Evolutionary conservation across 139 green algal genomes (phyloP).

Genomic region (Asterochloris sp.): DNA sequence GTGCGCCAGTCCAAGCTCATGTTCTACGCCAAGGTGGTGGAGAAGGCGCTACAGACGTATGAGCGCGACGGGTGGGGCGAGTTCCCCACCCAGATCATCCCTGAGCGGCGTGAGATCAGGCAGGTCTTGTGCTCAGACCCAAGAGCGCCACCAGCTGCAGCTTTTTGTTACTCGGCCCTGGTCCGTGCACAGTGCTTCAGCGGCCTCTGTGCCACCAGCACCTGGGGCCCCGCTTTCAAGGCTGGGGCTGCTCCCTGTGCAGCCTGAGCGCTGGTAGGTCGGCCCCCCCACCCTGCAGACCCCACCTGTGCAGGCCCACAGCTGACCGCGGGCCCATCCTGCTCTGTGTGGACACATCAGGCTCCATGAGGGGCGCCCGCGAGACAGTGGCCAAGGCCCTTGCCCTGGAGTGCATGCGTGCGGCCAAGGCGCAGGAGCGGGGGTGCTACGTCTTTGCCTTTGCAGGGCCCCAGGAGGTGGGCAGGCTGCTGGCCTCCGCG

Average conservation of each 20-base stretch:
- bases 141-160: too few species aligned
- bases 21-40: constrained; percentile 78
- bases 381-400: constrained; percentile 87
- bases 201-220: too few species aligned
- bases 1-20: constrained; percentile 80
- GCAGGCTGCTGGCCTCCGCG: background rate
- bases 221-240: too few species aligned
- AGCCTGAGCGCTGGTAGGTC: too few species aligned
- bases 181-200: too few species aligned
- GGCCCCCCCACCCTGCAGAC: too few species aligned
- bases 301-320: constrained; percentile 31
- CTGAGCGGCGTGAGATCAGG: constrained; percentile 68
- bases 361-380: constrained; percentile 58
- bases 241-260: too few species aligned
- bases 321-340: constrained; percentile 84
- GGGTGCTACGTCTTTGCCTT: constrained; percentile 89
- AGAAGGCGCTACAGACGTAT: constrained; percentile 80
- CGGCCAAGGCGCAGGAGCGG: constrained; percentile 64
- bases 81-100: constrained; percentile 59
- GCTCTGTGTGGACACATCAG: constrained; percentile 84
- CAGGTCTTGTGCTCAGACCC: too few species aligned
- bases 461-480: constrained; percentile 63
- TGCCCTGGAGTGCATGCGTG: constrained; percentile 71
- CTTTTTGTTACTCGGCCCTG: too few species aligned
- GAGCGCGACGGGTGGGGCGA: constrained; percentile 87